A percentile compares a stretch with the other conserved stretches of the same genome.
phyloP scores from a whole-genome alignment of 176 grass and related monocot genomes.

The Cenchrus fungigraminus region DNA sequence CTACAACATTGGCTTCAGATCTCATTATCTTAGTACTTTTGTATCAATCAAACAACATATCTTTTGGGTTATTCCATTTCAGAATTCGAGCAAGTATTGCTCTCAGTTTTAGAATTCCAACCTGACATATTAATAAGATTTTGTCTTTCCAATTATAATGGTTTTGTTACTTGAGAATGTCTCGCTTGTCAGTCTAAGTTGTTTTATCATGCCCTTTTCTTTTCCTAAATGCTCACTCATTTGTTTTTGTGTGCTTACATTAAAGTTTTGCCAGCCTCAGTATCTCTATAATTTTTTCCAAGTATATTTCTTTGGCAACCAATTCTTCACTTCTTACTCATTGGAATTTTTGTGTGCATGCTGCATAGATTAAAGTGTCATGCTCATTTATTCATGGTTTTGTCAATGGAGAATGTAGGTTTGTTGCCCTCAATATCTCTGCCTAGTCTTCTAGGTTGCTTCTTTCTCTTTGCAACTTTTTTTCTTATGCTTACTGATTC shows the following conservation, averaged over 20 bases:
- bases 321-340: neutral
- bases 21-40: neutral
- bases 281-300: neutral
- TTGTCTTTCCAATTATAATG: neutral
- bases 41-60: neutral
- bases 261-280: neutral
- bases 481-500: neutral
- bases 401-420: neutral
- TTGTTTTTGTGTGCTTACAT: neutral
- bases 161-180: neutral
- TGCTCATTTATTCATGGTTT: constrained; percentile 10
- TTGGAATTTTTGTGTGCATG: neutral
- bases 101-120: neutral
- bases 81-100: neutral
- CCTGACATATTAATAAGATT: neutral
- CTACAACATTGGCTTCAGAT: neutral
- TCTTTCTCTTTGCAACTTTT: neutral
- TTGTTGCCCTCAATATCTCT: neutral
- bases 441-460: neutral
- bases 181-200: neutral
- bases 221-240: neutral
- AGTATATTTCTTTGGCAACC: neutral
- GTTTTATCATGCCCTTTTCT: neutral
- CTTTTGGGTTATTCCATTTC: neutral
- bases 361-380: neutral